These are phyloP conservation scores for Phaeosphaeriaceae sp. DNA, from an alignment of 2,329 filamentous ascomycete genomes.

Conservation along the genomic window DNA sequence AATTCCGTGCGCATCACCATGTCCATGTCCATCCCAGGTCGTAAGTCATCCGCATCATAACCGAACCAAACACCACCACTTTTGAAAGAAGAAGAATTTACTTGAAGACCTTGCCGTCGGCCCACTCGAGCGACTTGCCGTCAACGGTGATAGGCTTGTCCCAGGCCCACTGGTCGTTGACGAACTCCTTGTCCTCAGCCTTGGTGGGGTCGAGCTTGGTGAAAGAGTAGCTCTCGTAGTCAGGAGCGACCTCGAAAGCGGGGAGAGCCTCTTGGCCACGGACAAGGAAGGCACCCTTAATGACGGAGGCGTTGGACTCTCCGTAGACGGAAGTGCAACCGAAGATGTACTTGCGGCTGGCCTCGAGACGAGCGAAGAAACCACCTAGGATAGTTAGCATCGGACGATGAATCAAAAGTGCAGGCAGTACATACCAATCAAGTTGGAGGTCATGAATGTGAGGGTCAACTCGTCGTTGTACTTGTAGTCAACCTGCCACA, in stretches of 20 bases:
- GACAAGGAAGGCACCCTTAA: constrained; percentile 92
- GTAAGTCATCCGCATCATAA: constrained; percentile 46
- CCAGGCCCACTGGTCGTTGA: constrained; percentile 90
- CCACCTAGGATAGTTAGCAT: constrained; percentile 62
- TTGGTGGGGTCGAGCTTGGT: constrained; percentile 92
- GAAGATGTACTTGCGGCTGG: constrained; percentile 97
- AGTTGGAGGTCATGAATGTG: constrained; percentile 98
- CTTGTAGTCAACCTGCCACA: constrained; percentile 97
- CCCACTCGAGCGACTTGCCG: constrained; percentile 89
- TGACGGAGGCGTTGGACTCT: constrained; percentile 84
- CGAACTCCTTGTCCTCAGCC: constrained; percentile 81
- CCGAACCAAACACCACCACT: constrained; percentile 22
- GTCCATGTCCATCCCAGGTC: constrained; percentile 39
- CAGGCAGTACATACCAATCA: constrained; percentile 69
- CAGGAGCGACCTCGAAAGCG: constrained; percentile 95
- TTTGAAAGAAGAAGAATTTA: constrained; percentile 60
- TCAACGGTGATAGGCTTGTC: constrained; percentile 80
- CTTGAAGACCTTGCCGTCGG: constrained; percentile 98
- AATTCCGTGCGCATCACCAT: constrained; percentile 32
- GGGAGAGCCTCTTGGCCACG: constrained; percentile 85
- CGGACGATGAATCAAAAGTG: not conserved
- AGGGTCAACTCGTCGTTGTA: constrained; percentile 98
- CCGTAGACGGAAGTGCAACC: constrained; percentile 90
- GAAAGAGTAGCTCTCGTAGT: constrained; percentile 96
- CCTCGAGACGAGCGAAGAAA: constrained; percentile 97